These are phyloP conservation scores for Kodamaea fukazawae DNA, from an alignment of 805 yeast species.

Conservation along the genomic window DNA sequence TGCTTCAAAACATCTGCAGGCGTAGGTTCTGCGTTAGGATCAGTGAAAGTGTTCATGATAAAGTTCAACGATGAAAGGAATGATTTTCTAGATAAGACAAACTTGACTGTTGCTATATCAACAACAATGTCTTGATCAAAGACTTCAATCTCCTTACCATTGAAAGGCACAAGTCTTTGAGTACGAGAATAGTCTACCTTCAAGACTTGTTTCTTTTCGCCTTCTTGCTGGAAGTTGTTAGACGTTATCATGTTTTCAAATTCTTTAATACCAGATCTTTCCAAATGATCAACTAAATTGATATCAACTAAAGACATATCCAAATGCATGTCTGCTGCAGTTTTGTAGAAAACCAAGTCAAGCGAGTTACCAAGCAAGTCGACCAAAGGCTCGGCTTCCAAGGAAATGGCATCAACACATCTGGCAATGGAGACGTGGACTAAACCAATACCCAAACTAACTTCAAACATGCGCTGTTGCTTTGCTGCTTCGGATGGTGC, in stretches of 20 bases:
- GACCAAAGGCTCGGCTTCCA: slow-evolving; percentile 64
- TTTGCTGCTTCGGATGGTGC: slow-evolving; percentile 16
- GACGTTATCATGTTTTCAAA: slow-evolving; percentile 72
- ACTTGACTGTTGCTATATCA: slow-evolving; percentile 72
- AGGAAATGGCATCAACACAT: slow-evolving; percentile 60
- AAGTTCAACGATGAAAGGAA: slow-evolving; percentile 76
- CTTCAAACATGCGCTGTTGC: slow-evolving; percentile 66
- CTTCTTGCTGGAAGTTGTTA: slow-evolving; percentile 31
- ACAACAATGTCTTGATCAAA: slow-evolving; percentile 75
- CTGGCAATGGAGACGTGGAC: slow-evolving; percentile 63
- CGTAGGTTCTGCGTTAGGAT: slow-evolving; percentile 64
- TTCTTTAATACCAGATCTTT: slow-evolving; percentile 56
- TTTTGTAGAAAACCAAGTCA: slow-evolving; percentile 56
- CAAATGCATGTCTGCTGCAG: slow-evolving; percentile 60
- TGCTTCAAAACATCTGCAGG: slow-evolving; percentile 73
- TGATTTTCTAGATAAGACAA: slow-evolving; percentile 75
- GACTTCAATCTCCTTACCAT: slow-evolving; percentile 56
- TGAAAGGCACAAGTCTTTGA: slow-evolving; percentile 57
- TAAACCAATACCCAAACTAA: slow-evolving; percentile 64
- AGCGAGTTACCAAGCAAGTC: slow-evolving; percentile 71
- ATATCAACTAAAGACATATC: slow-evolving; percentile 64
- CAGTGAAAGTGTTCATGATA: slow-evolving; percentile 81
- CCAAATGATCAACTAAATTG: slow-evolving; percentile 72
- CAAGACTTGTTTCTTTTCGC: slow-evolving; percentile 47
- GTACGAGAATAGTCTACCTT: slow-evolving; percentile 55